Percentiles rank a stretch among this genome's conserved stretches.
Evolutionary conservation across 805 yeast species (phyloP).

Genomic region (Candida qinlingensis): DNA sequence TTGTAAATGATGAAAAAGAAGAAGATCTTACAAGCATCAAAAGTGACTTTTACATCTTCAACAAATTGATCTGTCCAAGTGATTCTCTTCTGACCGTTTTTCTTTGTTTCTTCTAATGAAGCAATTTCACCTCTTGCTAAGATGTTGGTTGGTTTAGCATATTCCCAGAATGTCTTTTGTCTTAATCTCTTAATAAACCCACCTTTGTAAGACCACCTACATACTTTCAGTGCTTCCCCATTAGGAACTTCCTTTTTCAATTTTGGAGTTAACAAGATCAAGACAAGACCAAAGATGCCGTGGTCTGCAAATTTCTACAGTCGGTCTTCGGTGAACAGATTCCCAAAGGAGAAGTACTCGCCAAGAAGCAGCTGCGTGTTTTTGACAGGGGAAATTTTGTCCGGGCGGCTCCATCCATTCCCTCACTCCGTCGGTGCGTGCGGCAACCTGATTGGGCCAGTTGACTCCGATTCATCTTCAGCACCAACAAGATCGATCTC

Average conservation of each 20-base stretch:
- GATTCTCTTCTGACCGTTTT: conserved; percentile 17
- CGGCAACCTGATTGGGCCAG: too few relatives aligned
- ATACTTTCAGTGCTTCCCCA: conserved; percentile 35
- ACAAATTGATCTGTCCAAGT: conserved; percentile 66
- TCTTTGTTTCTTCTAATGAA: conserved; percentile 6
- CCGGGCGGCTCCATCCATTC: too few relatives aligned
- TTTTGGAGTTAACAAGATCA: conserved; percentile 26
- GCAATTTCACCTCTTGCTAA: conserved; percentile 34
- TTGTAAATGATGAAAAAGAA: conserved; percentile 66
- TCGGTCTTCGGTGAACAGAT: too few relatives aligned
- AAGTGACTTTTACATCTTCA: conserved; percentile 60
- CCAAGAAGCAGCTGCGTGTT: too few relatives aligned
- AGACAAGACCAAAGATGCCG: conserved; percentile 25
- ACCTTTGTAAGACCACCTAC: conserved; percentile 34
- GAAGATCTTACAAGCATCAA: conserved; percentile 69
- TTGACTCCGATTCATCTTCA: too few relatives aligned
- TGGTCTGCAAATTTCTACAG: too few relatives aligned
- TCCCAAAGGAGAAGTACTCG: too few relatives aligned
- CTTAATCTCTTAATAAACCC: conserved; percentile 38
- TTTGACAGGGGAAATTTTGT: too few relatives aligned
- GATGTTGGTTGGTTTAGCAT: conserved; percentile 52
- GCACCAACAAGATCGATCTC: too few relatives aligned
- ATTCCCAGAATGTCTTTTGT: conserved; percentile 40
- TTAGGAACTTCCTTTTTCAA: conserved; percentile 22
- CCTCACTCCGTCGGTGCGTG: too few relatives aligned